These are phyloP conservation scores for Tetrahymena malaccensis DNA, from an alignment of 73 alveolate species.

Conservation along the genomic window DNA sequence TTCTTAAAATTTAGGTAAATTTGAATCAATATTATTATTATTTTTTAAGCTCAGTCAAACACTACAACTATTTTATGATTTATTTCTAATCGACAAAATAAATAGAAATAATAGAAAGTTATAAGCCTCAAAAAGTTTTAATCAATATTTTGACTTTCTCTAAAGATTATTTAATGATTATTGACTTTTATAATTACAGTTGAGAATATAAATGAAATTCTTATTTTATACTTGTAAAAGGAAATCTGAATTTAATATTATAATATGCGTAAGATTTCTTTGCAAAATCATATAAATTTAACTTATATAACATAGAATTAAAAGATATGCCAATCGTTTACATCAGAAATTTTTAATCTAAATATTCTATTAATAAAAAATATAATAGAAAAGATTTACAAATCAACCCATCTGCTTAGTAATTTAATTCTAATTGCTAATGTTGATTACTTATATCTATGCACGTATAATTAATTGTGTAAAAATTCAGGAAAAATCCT, in stretches of 20 bases:
- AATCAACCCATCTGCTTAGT: not conserved
- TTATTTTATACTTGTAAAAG: not conserved
- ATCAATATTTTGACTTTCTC: not conserved
- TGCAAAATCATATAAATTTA: too few relatives aligned
- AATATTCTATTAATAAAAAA: not conserved
- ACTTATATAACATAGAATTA: not conserved
- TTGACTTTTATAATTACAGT: not conserved
- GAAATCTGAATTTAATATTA: not conserved
- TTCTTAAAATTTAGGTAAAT: not conserved
- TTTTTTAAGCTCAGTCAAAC: not conserved
- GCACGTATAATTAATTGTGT: not conserved
- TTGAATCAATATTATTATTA: too few relatives aligned
- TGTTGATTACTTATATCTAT: too few relatives aligned
- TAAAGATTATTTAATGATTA: not conserved
- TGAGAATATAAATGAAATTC: not conserved
- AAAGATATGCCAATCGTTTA: not conserved
- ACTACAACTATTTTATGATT: not conserved
- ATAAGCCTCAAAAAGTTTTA: not conserved
- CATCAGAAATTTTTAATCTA: not conserved
- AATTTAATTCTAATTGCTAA: too few relatives aligned
- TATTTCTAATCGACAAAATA: not conserved
- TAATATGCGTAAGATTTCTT: too few relatives aligned
- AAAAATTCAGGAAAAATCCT: too few relatives aligned
- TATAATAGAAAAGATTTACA: not conserved
- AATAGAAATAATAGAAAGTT: not conserved